phyloP scores from a whole-genome alignment of 2,329 filamentous ascomycete species.

The Neonectria hederae region DNA sequence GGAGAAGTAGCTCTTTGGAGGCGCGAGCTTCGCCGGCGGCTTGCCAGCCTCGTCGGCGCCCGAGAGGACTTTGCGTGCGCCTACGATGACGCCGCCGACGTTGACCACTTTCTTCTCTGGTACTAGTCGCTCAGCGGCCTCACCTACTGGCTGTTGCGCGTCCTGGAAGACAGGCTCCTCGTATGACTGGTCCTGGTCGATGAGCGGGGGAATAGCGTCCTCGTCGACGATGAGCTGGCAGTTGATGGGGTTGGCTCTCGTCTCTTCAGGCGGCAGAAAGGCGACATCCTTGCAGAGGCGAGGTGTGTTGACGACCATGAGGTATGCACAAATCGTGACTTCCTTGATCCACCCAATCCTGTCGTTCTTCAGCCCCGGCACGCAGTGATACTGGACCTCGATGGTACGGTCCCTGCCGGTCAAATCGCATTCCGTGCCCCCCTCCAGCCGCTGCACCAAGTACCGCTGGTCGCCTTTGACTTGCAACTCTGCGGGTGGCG shows the following conservation, averaged over 20 bases:
- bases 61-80: slow-evolving; percentile 60
- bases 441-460: slow-evolving; percentile 81
- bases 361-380: slow-evolving; percentile 75
- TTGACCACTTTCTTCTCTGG: slow-evolving; percentile 53
- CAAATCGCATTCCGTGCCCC: slow-evolving; percentile 85
- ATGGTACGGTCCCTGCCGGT: slow-evolving; percentile 84
- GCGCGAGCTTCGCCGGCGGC: slow-evolving; percentile 55
- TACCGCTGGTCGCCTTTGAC: slow-evolving; percentile 86
- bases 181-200: slow-evolving; percentile 44
- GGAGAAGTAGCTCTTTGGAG: slow-evolving; percentile 54
- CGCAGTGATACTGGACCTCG: slow-evolving; percentile 84
- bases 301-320: slow-evolving; percentile 93
- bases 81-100: slow-evolving; percentile 64
- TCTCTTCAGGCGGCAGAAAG: slow-evolving; percentile 83
- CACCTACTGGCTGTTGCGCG: slow-evolving; percentile 21
- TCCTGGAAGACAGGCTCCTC: slow-evolving; percentile 44
- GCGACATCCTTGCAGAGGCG: slow-evolving; percentile 87
- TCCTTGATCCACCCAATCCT: slow-evolving; percentile 94
- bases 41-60: slow-evolving; percentile 58
- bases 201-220: slow-evolving; percentile 50
- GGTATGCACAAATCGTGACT: slow-evolving; percentile 86
- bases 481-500: slow-evolving; percentile 71
- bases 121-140: slow-evolving; percentile 19
- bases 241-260: slow-evolving; percentile 77
- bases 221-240: slow-evolving; percentile 76